Evolutionary conservation across 768 basidiomycete species (phyloP), one percentile per base, ranked within the genome.

Genomic region (Mrakia blollopis): DNA sequence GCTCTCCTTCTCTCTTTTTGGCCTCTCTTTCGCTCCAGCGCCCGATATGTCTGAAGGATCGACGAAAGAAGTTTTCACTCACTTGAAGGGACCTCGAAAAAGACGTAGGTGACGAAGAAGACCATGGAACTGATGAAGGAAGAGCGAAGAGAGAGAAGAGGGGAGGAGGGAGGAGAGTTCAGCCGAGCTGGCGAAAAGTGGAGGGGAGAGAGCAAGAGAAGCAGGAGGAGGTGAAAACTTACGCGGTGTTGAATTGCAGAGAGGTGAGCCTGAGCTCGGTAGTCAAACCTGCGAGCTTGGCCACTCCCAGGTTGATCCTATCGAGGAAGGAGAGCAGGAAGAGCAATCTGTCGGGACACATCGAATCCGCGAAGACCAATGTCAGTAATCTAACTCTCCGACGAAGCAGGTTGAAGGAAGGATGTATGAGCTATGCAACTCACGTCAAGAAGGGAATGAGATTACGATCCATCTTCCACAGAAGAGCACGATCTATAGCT

Each of bases 51-150:
- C 47, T 50, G 47, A 50, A 18, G 47, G 47, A 50, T 21, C 2
- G 2, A 2, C 39, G 39, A 44, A 14, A 2, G 44, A 44, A 44
- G 14, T 52, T 25, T 39, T 44, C n/a, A 67, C 74, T 54, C 35
- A 39, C 47, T 50, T 18, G 47, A 50, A 1, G 61, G 37, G 23
- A 63, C 82, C 78, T 86, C 85, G 79, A 85, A 84, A 28, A 84
- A 54, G 8, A 84, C 86, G 78, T 86, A 86, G 37, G 79, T 79
- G 14, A 82, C 82, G 78, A 83, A 83, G 78, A 83, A 83, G 32
- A 83, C 73, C 23, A 80, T 79, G 14, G 82, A 67, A 78, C 73
- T 78, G 73, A 35, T 72, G 14, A 37, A 23, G 47, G 9, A 52
- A 21, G 14, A 10, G 30, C 8, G n/a, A 11, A 32, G 16, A 41